Percentiles rank a stretch among this genome's conserved stretches.
Evolutionary conservation across 345 rosid species (phyloP).

Genomic region (Camelina laxa): DNA sequence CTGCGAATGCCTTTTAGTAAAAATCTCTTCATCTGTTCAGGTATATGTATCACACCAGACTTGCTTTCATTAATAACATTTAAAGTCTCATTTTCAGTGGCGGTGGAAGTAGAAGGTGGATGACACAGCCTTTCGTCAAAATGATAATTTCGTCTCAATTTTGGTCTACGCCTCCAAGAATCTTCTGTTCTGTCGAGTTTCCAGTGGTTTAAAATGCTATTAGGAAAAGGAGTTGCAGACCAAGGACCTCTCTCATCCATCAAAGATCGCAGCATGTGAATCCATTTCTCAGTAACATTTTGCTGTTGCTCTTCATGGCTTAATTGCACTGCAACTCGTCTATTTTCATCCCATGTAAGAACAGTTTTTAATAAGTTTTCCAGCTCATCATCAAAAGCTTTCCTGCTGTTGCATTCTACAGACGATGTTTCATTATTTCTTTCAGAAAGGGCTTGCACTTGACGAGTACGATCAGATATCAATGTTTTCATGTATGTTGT

Average conservation of each 20-base stretch:
- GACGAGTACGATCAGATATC: constrained; percentile 70
- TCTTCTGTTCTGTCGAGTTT: constrained; percentile 98
- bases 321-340: constrained; percentile 72
- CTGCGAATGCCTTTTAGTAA: constrained; percentile 78
- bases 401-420: constrained; percentile 56
- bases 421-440: constrained; percentile 66
- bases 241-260: constrained; percentile 99
- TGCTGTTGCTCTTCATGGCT: constrained; percentile 87
- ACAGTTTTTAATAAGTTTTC: constrained; percentile 60
- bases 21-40: constrained; percentile 96
- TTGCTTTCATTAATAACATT: constrained; percentile 57
- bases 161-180: constrained; percentile 92
- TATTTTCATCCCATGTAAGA: constrained; percentile 79
- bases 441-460: constrained; percentile 67
- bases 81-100: constrained; percentile 53
- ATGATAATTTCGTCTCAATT: constrained; percentile 87
- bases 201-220: constrained; percentile 72
- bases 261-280: constrained; percentile 88
- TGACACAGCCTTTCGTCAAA: constrained; percentile 83
- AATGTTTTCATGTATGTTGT: constrained; percentile 66
- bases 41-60: constrained; percentile 80
- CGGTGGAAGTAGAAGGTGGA: constrained; percentile 57
- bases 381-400: constrained; percentile 81
- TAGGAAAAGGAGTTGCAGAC: constrained; percentile 96
- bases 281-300: constrained; percentile 92